Conservation (phyloP, 805 yeast genomes). For the Kodamaea neixiangensis region DNA sequence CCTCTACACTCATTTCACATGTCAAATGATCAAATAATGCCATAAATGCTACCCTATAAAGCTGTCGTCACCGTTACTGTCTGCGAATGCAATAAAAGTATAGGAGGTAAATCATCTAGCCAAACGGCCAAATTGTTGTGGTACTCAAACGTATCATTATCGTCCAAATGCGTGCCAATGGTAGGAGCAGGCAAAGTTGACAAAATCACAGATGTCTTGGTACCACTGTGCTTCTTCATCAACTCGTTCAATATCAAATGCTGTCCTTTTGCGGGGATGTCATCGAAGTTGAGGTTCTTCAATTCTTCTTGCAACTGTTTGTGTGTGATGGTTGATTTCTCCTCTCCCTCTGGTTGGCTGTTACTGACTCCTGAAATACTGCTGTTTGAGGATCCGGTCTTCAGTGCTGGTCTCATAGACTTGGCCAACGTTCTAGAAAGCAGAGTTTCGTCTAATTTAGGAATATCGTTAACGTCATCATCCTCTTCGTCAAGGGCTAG, state of each 20-base stretch:
- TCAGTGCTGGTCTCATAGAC: neutral
- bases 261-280: conserved; percentile 89
- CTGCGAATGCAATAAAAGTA: conserved; percentile 81
- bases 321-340: conserved; percentile 25
- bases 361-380: conserved; percentile 6
- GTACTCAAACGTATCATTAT: conserved; percentile 70
- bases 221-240: conserved; percentile 63
- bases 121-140: conserved; percentile 75
- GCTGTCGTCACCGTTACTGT: conserved; percentile 97
- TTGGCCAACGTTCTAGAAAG: conserved; percentile 8
- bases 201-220: conserved; percentile 68
- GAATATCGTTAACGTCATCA: conserved; percentile 10
- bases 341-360: conserved; percentile 8
- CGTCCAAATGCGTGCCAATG: conserved; percentile 74
- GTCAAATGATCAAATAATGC: neutral
- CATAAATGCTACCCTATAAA: conserved; percentile 40
- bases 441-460: neutral
- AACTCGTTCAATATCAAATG: conserved; percentile 85
- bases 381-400: conserved; percentile 1
- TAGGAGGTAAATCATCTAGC: conserved; percentile 83
- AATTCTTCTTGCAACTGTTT: conserved; percentile 42
- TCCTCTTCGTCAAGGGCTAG: conserved; percentile 24
- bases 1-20: neutral
- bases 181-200: conserved; percentile 90
- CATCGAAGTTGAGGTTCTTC: conserved; percentile 61